These are phyloP conservation scores for Paramecium pentaurelia DNA, from an alignment of 73 alveolate genomes.

Conservation along the genomic window DNA sequence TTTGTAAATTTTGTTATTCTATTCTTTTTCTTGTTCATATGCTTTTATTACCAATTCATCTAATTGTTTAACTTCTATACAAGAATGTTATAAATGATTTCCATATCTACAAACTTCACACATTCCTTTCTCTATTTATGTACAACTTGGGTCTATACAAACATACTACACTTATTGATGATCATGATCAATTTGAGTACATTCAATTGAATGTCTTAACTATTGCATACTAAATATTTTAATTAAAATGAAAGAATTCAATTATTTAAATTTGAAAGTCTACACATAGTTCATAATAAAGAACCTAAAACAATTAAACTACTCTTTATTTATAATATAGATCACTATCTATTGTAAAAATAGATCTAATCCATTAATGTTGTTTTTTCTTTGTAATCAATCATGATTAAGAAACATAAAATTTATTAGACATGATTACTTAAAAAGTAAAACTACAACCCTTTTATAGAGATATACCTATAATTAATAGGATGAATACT, in stretches of 20 bases:
- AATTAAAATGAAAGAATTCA: background rate
- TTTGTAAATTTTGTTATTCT: no score
- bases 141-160: background rate
- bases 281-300: background rate
- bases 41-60: background rate
- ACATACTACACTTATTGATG: background rate
- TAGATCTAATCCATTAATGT: background rate
- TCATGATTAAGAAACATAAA: background rate
- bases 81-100: background rate
- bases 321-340: background rate
- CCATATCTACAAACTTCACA: background rate
- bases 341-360: background rate
- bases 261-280: background rate
- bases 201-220: background rate
- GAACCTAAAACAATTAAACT: background rate
- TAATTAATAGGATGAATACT: background rate
- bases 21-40: background rate
- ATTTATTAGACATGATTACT: background rate
- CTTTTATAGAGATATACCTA: background rate
- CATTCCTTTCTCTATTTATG: background rate
- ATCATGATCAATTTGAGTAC: background rate
- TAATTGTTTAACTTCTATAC: background rate
- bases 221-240: background rate
- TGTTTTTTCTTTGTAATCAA: background rate
- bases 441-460: background rate